Conservation (phyloP, 75 land plant genomes). For the Pinus albicaulis region DNA sequence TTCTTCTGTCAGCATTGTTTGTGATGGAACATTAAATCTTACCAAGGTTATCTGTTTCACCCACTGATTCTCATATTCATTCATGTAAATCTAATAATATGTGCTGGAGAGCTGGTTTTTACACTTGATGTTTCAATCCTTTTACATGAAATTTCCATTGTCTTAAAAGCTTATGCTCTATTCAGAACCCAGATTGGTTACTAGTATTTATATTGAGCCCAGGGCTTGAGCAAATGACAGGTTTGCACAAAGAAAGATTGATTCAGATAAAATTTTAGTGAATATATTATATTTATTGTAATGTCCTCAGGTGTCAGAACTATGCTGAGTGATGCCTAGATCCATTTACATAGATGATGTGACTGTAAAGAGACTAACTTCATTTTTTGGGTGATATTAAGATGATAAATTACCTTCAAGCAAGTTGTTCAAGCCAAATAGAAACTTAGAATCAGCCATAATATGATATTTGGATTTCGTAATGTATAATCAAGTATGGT, state of each 20-base stretch:
- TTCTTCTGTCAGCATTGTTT: conserved; percentile 95
- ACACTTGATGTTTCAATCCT: neutral
- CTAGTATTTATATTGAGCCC: neutral
- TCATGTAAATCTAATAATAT: neutral
- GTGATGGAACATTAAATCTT: conserved; percentile 88
- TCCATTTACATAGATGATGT: neutral
- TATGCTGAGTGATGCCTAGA: neutral
- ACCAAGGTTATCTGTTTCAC: conserved; percentile 59
- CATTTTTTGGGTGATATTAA: neutral
- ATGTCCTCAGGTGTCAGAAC: neutral
- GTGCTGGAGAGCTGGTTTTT: neutral
- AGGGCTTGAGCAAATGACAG: neutral
- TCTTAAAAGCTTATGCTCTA: neutral
- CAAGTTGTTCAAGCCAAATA: neutral
- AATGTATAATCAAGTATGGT: neutral
- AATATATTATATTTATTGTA: neutral
- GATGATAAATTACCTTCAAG: neutral
- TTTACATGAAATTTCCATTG: neutral
- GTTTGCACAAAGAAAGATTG: neutral
- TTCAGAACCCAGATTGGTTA: neutral
- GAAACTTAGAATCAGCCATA: neutral
- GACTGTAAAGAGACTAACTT: neutral
- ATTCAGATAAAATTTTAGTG: neutral
- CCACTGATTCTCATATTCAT: neutral
- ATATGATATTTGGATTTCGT: neutral